These are phyloP conservation scores for Pythium folliculosum DNA, from an alignment of 352 stramenopile genomes.

Conservation along the genomic window DNA sequence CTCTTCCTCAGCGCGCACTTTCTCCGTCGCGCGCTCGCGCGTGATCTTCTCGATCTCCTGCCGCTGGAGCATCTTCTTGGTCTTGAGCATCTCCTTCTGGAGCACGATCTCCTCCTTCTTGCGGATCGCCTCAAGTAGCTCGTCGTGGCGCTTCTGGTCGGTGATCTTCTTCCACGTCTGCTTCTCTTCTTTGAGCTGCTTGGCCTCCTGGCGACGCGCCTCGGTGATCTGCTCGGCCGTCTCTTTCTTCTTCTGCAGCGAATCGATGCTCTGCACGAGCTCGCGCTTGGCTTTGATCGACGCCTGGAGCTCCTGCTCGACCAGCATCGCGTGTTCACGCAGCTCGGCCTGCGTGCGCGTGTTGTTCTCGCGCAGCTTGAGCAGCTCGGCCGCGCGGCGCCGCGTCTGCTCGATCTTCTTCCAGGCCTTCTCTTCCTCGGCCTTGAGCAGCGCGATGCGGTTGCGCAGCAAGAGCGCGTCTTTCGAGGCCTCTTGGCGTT, in stretches of 20 bases:
- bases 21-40: slow-evolving; percentile 60
- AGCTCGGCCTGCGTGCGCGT: slow-evolving; percentile 60
- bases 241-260: slow-evolving; percentile 81
- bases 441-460: slow-evolving; percentile 78
- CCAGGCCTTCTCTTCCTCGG: slow-evolving; percentile 81
- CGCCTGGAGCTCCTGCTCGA: slow-evolving; percentile 64
- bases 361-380: slow-evolving; percentile 72
- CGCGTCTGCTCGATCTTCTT: slow-evolving; percentile 87
- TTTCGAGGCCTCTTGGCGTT: slow-evolving; percentile 75
- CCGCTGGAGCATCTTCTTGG: slow-evolving; percentile 66
- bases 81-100: slow-evolving; percentile 67
- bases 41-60: slow-evolving; percentile 78
- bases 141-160: slow-evolving; percentile 65
- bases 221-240: slow-evolving; percentile 69
- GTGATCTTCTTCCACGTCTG: slow-evolving; percentile 74
- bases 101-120: slow-evolving; percentile 68
- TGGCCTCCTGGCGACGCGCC: slow-evolving; percentile 57
- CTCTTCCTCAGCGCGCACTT: slow-evolving; percentile 67
- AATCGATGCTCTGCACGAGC: slow-evolving; percentile 78
- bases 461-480: slow-evolving; percentile 78
- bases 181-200: slow-evolving; percentile 84
- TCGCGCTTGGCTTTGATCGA: slow-evolving; percentile 76
- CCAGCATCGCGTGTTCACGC: slow-evolving; percentile 55
- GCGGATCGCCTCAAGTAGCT: slow-evolving; percentile 63
- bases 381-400: slow-evolving; percentile 62